phyloP scores from a whole-genome alignment of 2,329 filamentous ascomycete species.

The Exutisphaerella laricina region DNA sequence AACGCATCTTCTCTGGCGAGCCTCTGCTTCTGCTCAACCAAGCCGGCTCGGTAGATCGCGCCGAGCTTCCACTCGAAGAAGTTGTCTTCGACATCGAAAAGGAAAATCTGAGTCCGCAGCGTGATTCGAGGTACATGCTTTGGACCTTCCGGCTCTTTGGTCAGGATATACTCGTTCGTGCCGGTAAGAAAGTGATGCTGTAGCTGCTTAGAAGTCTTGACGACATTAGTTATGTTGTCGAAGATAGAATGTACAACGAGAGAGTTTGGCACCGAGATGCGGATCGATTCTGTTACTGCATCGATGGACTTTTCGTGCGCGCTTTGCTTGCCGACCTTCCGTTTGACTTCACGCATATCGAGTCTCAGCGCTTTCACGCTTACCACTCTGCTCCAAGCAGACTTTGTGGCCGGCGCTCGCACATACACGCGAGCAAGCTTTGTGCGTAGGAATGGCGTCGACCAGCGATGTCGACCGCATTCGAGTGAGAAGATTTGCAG shows the following conservation, averaged over 20 bases:
- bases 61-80: slow-evolving; percentile 97
- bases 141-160: slow-evolving; percentile 77
- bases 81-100: slow-evolving; percentile 93
- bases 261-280: slow-evolving; percentile 84
- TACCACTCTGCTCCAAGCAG: slow-evolving; percentile 79
- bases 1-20: slow-evolving; percentile 88
- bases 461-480: slow-evolving; percentile 79
- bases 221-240: slow-evolving; percentile 85
- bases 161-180: slow-evolving; percentile 79
- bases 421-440: slow-evolving; percentile 80
- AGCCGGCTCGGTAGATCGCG: slow-evolving; percentile 83
- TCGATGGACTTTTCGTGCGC: slow-evolving; percentile 79
- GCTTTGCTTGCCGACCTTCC: slow-evolving; percentile 51
- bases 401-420: slow-evolving; percentile 74
- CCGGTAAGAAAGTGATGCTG: slow-evolving; percentile 86
- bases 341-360: slow-evolving; percentile 71
- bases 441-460: slow-evolving; percentile 71
- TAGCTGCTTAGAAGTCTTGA: slow-evolving; percentile 85
- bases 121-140: slow-evolving; percentile 84
- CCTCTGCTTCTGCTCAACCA: slow-evolving; percentile 84
- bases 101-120: slow-evolving; percentile 69
- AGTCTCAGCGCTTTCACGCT: slow-evolving; percentile 76
- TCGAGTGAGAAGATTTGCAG: slow-evolving; percentile 80
- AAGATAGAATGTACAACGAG: slow-evolving; percentile 82
- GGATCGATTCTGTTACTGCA: slow-evolving; percentile 75